Evolutionary conservation across 2,329 filamentous ascomycete genomes (phyloP).

Genomic region (Fusarium caatingaense): DNA sequence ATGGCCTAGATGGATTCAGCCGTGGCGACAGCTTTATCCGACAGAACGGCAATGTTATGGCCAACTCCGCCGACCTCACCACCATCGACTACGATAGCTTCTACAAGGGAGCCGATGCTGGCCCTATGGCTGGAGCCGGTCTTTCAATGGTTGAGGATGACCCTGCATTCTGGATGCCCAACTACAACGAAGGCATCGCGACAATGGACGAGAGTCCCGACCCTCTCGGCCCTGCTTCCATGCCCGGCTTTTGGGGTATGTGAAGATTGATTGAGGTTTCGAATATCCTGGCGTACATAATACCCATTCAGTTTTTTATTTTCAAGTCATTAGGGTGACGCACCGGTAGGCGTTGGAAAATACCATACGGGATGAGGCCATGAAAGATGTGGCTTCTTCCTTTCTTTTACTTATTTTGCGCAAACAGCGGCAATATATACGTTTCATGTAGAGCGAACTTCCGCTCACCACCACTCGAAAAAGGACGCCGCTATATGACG

Average conservation of each 20-base stretch:
- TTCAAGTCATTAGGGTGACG: conserved; percentile 40
- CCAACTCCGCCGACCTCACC: conserved; percentile 57
- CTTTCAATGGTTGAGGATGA: conserved; percentile 65
- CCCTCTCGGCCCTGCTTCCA: conserved; percentile 47
- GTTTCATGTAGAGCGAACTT: conserved; percentile 41
- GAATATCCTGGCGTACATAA: conserved; percentile 47
- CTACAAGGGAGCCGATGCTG: conserved; percentile 59
- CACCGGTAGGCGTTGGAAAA: conserved; percentile 45
- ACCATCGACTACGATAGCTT: conserved; percentile 68
- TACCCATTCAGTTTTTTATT: conserved; percentile 49
- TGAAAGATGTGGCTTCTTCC: conserved; percentile 33
- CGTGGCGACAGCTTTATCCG: conserved; percentile 60
- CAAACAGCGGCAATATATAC: conserved; percentile 44
- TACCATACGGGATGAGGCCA: conserved; percentile 38
- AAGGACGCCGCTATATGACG: conserved; percentile 1
- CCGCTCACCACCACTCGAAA: conserved; percentile 31
- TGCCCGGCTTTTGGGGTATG: conserved; percentile 53
- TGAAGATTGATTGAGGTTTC: conserved; percentile 44
- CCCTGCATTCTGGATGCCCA: conserved; percentile 61
- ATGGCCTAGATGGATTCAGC: conserved; percentile 53
- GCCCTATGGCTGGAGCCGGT: conserved; percentile 55
- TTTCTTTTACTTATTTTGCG: conserved; percentile 37
- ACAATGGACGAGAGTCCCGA: conserved; percentile 54
- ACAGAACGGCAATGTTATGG: conserved; percentile 57
- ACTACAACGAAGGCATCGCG: conserved; percentile 56